Evolutionary conservation across 768 basidiomycete genomes (phyloP), one percentile per base, ranked within the genome.

Genomic region (Termitomyces sp.): DNA sequence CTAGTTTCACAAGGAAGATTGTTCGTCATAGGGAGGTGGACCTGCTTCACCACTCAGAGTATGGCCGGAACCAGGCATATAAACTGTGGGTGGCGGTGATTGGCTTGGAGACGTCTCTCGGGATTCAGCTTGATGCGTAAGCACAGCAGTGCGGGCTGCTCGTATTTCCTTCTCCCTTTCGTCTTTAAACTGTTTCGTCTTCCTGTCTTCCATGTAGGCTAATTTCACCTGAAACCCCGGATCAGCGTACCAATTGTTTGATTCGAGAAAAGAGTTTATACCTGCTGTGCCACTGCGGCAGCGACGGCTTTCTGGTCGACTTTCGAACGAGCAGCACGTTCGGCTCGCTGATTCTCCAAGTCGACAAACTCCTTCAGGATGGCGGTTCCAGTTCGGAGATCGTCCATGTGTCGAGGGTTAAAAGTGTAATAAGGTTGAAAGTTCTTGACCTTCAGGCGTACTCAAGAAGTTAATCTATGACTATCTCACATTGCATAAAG

Each of bases 121-220:
- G 57, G 58, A 54, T 55, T 59, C 63, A 46, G 66, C 67, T 46
- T 54, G 63, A 24, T 62, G 60, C 8, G 71, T 68, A 38, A 67
- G 70, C 7, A 67, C 69, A 3, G 67, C 71, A 42, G 71, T 75
- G 51, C 78, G 76, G 46, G 80, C 81, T 58, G 68, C 76, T 48
- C 84, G 75, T 54, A 70, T 74, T 62, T 84, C 76, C 68, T 74
- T 81, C 63, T 93, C 91, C 64, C 84, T 78, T 66, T 88, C 76
- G 61, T 91, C 85, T 8, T 72, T 73, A 61, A 81, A 56, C 66
- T 74, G 70, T 67, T 86, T 88, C 1, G 76, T 73, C 68, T 79
- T 87, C 55, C 92, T 82, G 69, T 94, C 92, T 51, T 94, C 92
- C 67, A 92, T 79, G 69, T 84, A 93, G 1, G 88, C 88, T 54